Percentiles rank a stretch among this genome's conserved stretches.
These are phyloP conservation scores for Rhizoclosmatium sp. DNA, from an alignment of 192 early-diverging fungal genomes.

Conservation along the genomic window DNA sequence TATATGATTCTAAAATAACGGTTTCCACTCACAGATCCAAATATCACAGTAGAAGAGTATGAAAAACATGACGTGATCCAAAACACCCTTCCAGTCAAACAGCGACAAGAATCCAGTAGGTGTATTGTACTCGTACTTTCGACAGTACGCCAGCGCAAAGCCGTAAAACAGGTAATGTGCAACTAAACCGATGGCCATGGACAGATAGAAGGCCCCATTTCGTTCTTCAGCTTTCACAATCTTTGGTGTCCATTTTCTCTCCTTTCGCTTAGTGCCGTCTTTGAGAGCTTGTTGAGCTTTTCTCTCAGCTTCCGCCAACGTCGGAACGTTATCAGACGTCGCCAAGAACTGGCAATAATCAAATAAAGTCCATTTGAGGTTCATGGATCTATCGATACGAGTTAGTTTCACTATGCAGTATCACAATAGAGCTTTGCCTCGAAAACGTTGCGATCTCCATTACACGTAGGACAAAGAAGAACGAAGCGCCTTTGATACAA, in stretches of 20 bases:
- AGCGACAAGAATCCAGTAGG: neutral
- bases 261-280: neutral
- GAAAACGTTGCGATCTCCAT: slow-evolving; percentile 9
- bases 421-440: neutral
- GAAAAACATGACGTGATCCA: neutral
- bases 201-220: neutral
- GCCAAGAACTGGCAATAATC: slow-evolving; percentile 18
- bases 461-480: slow-evolving; percentile 9
- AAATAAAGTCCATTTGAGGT: neutral
- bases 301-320: neutral
- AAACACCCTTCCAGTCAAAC: neutral
- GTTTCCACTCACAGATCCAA: neutral
- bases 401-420: neutral
- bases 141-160: neutral
- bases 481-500: neutral
- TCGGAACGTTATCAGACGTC: neutral
- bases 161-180: neutral
- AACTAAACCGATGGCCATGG: neutral
- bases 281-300: neutral
- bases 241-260: neutral
- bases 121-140: slow-evolving; percentile 17
- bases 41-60: neutral
- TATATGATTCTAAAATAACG: neutral
- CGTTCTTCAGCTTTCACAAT: neutral
- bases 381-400: neutral